These are phyloP conservation scores for Pyrenophora seminiperda DNA, from an alignment of 2,329 filamentous ascomycete species.

Conservation along the genomic window DNA sequence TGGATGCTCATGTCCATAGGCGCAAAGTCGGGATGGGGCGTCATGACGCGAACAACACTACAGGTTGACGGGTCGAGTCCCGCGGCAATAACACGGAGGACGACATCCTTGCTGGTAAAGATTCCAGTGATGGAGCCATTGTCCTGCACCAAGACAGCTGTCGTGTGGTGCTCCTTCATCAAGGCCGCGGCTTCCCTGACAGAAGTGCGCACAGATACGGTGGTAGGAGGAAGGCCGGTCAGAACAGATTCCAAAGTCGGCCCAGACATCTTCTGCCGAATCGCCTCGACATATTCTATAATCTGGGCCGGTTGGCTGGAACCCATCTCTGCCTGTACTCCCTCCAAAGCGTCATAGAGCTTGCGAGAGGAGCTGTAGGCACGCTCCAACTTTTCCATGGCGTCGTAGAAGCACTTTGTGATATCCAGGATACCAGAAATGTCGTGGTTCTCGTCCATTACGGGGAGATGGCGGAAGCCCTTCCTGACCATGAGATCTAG, in stretches of 20 bases:
- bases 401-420: conserved; percentile 99
- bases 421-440: conserved; percentile 98
- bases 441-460: conserved; percentile 99
- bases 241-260: conserved; percentile 94
- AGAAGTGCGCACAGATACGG: conserved; percentile 92
- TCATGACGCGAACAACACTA: conserved; percentile 99
- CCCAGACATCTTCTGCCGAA: conserved; percentile 95
- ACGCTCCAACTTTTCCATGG: conserved; percentile 98
- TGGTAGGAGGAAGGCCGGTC: conserved; percentile 88
- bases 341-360: conserved; percentile 95
- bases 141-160: conserved; percentile 93
- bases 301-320: conserved; percentile 97
- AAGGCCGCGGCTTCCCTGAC: conserved; percentile 92
- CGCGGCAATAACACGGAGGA: conserved; percentile 95
- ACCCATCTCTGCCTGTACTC: conserved; percentile 94
- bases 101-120: conserved; percentile 99
- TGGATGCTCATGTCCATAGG: conserved; percentile 99
- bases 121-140: conserved; percentile 98
- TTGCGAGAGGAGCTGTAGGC: conserved; percentile 98
- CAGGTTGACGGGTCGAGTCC: conserved; percentile 92
- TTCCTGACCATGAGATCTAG: conserved; percentile 98
- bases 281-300: conserved; percentile 96
- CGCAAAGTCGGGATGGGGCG: conserved; percentile 96
- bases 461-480: conserved; percentile 94
- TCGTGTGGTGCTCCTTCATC: conserved; percentile 99